Base-by-base conservation (phyloP, 805 yeast genomes). In the Yamadazyma kitorensis region DNA sequence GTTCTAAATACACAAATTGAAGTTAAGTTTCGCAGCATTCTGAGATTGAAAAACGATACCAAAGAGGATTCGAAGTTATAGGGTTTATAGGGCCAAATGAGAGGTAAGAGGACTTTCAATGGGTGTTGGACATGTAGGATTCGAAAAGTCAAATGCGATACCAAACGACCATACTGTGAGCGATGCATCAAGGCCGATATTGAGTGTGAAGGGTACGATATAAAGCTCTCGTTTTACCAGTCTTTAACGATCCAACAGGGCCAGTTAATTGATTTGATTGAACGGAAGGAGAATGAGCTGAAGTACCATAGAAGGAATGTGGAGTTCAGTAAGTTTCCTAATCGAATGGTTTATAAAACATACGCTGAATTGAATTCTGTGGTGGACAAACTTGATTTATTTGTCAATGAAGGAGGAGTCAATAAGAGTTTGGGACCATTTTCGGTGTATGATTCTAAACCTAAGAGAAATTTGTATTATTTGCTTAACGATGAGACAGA, bases 101-200 rank as follows among this genome's bases (percentile, higher is more conserved):
- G 13, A 14, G 47, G 46, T 31, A 55, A 54, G 15, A 52, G 72
- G 29, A 59, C 54, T 31, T 73, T 73, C 49, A 58, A 68, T 28
- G 81, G 81, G 4, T 76, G 81, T 51, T 71, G 74, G 62, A 76
- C 80, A 5, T 76, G 81, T 44, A 57, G 81, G 24, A 48, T 56
- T 15, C 55, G 80, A 17, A 74, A 73, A 42, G 72, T 75, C 43
- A 73, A 73, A 48, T 76, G 81, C 52, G 80, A 74, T 47, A 61
- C 69, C 9, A 41, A 52, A 4, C 57, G 58, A 34, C 80, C 80
- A 2, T 41, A 38, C 12, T 76, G 81, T 45, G 30, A 45, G 20
- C 57, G 79, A 34, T 76, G 81, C 52, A 45, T 38, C 25, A 70
- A 64, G 41, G 68, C 78, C 3, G 60, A 62, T 3, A 36, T 67